phyloP scores from a whole-genome alignment of 2,329 filamentous ascomycete species.

The Epicoccum nigrum region DNA sequence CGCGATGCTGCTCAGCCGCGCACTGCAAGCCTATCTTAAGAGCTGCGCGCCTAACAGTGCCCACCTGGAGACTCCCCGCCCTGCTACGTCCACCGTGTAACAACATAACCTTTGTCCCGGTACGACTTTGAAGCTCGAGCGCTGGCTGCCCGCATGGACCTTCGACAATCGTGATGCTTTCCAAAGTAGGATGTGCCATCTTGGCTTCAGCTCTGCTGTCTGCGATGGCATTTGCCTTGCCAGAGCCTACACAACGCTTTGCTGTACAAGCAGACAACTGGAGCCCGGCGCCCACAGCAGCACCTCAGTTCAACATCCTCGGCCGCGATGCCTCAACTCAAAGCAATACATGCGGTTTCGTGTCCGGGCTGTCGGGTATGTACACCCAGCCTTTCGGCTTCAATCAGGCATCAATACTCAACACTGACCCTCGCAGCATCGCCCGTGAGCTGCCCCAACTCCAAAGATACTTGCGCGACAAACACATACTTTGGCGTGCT shows the following conservation, averaged over 20 bases:
- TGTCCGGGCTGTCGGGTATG: constrained; percentile 36
- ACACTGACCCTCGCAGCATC: constrained; percentile 22
- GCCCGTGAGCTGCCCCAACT: constrained; percentile 38
- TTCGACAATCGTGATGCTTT: constrained; percentile 30
- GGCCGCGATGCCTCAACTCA: constrained; percentile 26
- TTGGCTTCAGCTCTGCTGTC: constrained; percentile 34
- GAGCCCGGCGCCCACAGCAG: constrained; percentile 41
- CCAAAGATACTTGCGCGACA: constrained; percentile 39
- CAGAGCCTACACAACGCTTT: constrained; percentile 35
- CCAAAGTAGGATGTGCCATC: constrained; percentile 32
- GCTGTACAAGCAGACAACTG: constrained; percentile 32
- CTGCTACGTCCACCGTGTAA: constrained; percentile 14
- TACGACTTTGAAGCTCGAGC: constrained; percentile 13
- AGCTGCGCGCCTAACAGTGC: constrained; percentile 14
- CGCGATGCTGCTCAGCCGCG: constrained; percentile 23
- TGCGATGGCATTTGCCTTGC: constrained; percentile 36
- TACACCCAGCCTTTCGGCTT: neutral
- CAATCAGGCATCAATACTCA: constrained; percentile 15
- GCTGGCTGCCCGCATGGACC: constrained; percentile 23
- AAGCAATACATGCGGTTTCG: constrained; percentile 41
- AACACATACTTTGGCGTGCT: constrained; percentile 40
- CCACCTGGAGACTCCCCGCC: constrained; percentile 6
- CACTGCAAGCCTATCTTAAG: constrained; percentile 14
- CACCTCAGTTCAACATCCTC: constrained; percentile 37
- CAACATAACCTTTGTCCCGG: constrained; percentile 11